phyloP scores from a whole-genome alignment of 371 early-diverging fungal species.

The Capillidium heterosporum region DNA sequence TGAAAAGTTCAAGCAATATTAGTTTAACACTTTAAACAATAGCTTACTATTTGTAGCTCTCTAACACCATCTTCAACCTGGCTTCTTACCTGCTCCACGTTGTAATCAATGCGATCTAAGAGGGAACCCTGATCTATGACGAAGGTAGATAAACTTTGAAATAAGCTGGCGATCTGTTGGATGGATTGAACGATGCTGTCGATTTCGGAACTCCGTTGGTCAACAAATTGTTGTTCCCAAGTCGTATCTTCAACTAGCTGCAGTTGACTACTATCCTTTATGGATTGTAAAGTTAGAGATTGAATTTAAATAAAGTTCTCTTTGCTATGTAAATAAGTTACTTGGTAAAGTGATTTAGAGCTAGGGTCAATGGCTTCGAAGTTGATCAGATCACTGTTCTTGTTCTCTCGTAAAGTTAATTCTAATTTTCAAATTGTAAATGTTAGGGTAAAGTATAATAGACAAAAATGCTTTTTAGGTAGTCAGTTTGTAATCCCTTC shows the following conservation, averaged over 20 bases:
- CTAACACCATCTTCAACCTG: constrained; percentile 67
- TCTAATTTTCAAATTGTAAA: background rate
- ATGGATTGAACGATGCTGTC: constrained; percentile 86
- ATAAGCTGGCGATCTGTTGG: constrained; percentile 72
- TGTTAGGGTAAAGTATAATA: background rate
- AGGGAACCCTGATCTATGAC: constrained; percentile 94
- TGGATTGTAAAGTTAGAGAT: constrained; percentile 39
- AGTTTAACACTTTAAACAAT: background rate
- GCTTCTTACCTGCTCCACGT: constrained; percentile 68
- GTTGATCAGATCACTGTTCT: background rate
- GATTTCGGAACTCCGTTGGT: constrained; percentile 77
- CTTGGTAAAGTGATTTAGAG: background rate
- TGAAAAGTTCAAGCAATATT: background rate
- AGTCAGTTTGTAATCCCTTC: constrained; percentile 68
- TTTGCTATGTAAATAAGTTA: background rate
- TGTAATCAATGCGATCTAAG: constrained; percentile 93
- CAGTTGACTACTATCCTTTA: constrained; percentile 49
- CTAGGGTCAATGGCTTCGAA: background rate
- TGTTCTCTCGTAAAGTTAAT: background rate
- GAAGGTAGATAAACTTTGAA: constrained; percentile 79
- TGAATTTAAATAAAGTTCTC: background rate
- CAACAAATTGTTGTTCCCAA: constrained; percentile 40
- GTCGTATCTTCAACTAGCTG: constrained; percentile 35
- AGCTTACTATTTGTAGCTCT: constrained; percentile 58
- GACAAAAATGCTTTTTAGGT: constrained; percentile 51